Percentiles rank a stretch among this genome's conserved stretches.
These are phyloP conservation scores for Botrytis porri DNA, from an alignment of 2,329 filamentous ascomycete genomes.

Conservation along the genomic window DNA sequence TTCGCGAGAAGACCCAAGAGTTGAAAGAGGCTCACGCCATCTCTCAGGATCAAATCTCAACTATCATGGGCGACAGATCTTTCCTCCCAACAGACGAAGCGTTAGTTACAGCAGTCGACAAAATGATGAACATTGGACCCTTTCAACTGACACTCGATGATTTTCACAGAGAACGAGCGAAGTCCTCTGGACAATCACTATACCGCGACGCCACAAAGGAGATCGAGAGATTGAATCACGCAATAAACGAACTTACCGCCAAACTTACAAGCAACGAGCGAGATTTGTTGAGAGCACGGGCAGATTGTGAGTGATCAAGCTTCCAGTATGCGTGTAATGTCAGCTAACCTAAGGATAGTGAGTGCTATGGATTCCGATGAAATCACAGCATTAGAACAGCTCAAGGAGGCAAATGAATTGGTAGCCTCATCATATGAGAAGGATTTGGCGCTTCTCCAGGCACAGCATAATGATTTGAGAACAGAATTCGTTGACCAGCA, in stretches of 20 bases:
- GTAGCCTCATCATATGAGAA: conserved; percentile 56
- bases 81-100: conserved; percentile 47
- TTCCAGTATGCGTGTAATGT: background rate
- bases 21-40: conserved; percentile 58
- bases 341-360: conserved; percentile 41
- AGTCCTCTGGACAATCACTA: conserved; percentile 50
- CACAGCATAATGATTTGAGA: conserved; percentile 48
- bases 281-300: conserved; percentile 51
- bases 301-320: conserved; percentile 47
- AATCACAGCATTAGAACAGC: conserved; percentile 52
- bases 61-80: conserved; percentile 47
- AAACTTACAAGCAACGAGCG: conserved; percentile 54
- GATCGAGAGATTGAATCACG: conserved; percentile 47
- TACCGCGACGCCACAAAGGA: conserved; percentile 47
- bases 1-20: conserved; percentile 55
- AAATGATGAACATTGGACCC: conserved; percentile 36
- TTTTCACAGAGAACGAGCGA: conserved; percentile 52
- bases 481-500: conserved; percentile 56
- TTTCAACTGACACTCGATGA: conserved; percentile 45
- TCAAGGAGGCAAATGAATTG: conserved; percentile 58
- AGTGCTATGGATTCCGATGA: conserved; percentile 54
- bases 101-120: conserved; percentile 48
- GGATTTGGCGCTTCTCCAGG: conserved; percentile 55
- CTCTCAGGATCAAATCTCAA: conserved; percentile 55
- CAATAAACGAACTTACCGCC: conserved; percentile 44